Evolutionary conservation across 208 protist genomes (phyloP).

Genomic region (Spongospora subterranea): DNA sequence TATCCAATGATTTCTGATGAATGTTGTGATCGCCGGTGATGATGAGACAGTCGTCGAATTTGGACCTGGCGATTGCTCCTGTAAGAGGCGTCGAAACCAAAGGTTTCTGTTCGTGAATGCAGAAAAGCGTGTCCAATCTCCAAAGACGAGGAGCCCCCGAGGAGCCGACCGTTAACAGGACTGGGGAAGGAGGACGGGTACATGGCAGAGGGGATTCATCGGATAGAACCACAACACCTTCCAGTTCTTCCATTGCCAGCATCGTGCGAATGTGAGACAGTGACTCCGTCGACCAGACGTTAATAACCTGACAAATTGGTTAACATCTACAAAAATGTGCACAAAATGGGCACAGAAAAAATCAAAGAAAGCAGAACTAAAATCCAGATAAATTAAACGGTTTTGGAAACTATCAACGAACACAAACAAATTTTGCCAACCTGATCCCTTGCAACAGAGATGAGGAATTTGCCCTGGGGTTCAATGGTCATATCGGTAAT

Average conservation of each 20-base stretch:
- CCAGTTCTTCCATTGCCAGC: neutral
- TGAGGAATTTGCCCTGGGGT: neutral
- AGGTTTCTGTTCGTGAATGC: neutral
- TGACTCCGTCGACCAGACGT: neutral
- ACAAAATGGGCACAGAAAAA: too few species aligned
- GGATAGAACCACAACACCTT: neutral
- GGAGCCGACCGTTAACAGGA: neutral
- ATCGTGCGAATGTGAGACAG: neutral
- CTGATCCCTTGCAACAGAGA: conserved; percentile 1
- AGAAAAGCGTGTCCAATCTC: neutral
- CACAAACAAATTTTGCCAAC: too few species aligned
- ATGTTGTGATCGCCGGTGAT: conserved; percentile 17
- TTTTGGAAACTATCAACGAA: too few species aligned
- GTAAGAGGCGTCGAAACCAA: neutral
- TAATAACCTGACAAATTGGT: too few species aligned
- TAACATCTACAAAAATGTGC: too few species aligned
- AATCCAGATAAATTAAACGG: too few species aligned
- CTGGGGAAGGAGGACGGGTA: neutral
- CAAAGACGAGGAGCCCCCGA: neutral
- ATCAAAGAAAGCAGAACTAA: too few species aligned
- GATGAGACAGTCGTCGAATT: neutral
- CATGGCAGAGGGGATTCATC: neutral
- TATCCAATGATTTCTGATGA: neutral
- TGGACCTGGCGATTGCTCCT: neutral
- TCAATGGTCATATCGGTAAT: neutral